Evolutionary conservation across 345 rosid species (phyloP), one percentile per base, ranked within the genome.

Genomic region (Lepidium aucheri): DNA sequence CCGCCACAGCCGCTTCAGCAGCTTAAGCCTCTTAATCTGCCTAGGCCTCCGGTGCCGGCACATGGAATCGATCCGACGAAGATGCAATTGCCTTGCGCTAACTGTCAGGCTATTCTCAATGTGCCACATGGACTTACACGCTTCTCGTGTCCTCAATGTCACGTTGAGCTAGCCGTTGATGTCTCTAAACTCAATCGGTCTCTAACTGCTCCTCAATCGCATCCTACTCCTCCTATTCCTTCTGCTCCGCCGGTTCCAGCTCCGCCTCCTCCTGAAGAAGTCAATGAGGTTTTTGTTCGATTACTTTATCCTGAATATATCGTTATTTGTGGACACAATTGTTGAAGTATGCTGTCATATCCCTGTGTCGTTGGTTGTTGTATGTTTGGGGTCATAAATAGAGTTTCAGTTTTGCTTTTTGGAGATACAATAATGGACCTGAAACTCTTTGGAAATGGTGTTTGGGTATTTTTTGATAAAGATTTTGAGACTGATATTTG

Each of bases 51-150:
- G 5, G 86, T 79, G 39, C 91, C 89, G 34, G 96, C 98, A 0
- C 97, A 87, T 41, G 98, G 98, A 60, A 86, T 93, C 90, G 97
- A 93, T 82, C 97, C 96, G 28, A 76, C 94, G 70, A 93, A 93
- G 97, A 88, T 90, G 82, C 98, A 93, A 74, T 83, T 93, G 44
- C 97, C 98, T 9, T 93, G 98, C 68, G 96, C 89, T 35, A 81
- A 85, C 75, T 93, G 98, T 79, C 88, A 84, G 84, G 97, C 98
- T 30, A 82, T 93, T 33, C 85, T 93, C 66, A 93, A 93, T 72
- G 97, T 93, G 9, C 98, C 98, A 1, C 96, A 87, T 30, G 98
- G 98, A 0, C 84, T 93, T 63, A 18, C 95, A 5, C 80, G 90
- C 22, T 93, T 93, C 76, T 72, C 84, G 12, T 93, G 98, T 74